Evolutionary conservation across 495 filamentous ascomycete genomes (phyloP).

Genomic region (Aspergillus campestris): DNA sequence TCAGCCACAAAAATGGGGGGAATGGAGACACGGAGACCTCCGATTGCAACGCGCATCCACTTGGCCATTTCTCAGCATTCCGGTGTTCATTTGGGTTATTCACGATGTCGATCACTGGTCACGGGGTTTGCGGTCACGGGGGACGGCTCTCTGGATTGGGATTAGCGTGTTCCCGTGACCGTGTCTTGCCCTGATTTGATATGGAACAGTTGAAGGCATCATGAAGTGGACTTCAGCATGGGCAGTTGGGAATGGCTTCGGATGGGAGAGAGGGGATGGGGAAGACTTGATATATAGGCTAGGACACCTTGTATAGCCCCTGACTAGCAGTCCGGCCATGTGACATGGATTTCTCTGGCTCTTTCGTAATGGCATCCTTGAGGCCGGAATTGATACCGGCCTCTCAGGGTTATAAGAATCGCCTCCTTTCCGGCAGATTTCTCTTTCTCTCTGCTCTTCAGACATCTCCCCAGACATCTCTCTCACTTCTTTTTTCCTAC

Average conservation of each 20-base stretch:
- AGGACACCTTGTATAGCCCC: not conserved
- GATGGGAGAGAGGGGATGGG: conserved; percentile 4
- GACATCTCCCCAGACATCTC: not conserved
- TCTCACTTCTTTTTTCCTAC: conserved; percentile 11
- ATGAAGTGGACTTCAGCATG: conserved; percentile 4
- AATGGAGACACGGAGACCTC: conserved; percentile 13
- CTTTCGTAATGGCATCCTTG: conserved; percentile 27
- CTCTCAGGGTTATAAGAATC: conserved; percentile 48
- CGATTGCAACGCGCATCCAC: not conserved
- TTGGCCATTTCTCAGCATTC: no score
- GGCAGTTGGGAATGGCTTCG: not conserved
- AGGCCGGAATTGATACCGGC: conserved; percentile 60
- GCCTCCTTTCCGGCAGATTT: conserved; percentile 24
- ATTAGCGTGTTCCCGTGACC: conserved; percentile 29
- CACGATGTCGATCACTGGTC: not conserved
- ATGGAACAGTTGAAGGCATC: conserved; percentile 15
- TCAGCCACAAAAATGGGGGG: conserved; percentile 18
- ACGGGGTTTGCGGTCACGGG: not conserved
- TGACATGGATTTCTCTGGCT: conserved; percentile 14
- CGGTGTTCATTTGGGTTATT: not conserved
- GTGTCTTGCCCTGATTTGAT: conserved; percentile 21
- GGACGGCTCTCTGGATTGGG: conserved; percentile 14
- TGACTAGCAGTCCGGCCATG: not conserved
- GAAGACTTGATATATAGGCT: not conserved
- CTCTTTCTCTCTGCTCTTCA: conserved; percentile 4